Base-by-base conservation (phyloP, 2,329 filamentous ascomycete species). In the Dactylonectria estremocensis region DNA sequence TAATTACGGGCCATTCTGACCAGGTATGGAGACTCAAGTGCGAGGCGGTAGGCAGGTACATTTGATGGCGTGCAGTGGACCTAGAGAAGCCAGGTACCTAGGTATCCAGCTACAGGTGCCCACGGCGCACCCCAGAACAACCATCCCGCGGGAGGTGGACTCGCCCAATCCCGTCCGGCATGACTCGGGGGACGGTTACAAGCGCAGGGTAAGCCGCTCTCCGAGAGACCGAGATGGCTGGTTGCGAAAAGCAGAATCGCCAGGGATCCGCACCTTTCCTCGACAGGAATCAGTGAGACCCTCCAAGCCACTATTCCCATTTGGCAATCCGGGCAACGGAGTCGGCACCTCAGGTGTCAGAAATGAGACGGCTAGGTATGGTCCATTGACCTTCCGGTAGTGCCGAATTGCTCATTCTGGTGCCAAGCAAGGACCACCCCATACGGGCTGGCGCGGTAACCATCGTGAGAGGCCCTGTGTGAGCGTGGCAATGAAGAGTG, bases 341-440 rank as follows among this genome's bases (percentile, higher is more conserved):
- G 24, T 28, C 24, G 24, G 24, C 24, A 28, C 7, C 24, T 37
- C 18, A 60, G 45, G 3, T 14, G 35, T 9, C 35, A 37, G 11
- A 35, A 45, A 56, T 43, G 35, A 37, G 37, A 43, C 53, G 37
- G 49, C 24, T 18, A 22, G 16, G 14, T 10, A 20, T 11, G 31
- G 22, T 6, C 16, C 11, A 48, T 57, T 57, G 59, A n/a, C 22
- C 35, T 66, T 66, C 64, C 58, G 64, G 52, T 10, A 18, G 16
- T 40, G 28, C 64, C 50, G 57, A 56, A 37, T 13, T 33, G 6
- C 13, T 13, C n/a, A 10, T 10, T 13, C 9, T n/a, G 2, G 31
- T 33, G 50, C 11, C 28, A 53, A 37, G 28, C 31, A 35, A 18
- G 24, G 24, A 7, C 49, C 16, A 33, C 10, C 9, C 24, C 31